Evolutionary conservation across 352 stramenopile species (phyloP), one percentile per base, ranked within the genome.

Genomic region (Aphanomyces cochlioides): DNA sequence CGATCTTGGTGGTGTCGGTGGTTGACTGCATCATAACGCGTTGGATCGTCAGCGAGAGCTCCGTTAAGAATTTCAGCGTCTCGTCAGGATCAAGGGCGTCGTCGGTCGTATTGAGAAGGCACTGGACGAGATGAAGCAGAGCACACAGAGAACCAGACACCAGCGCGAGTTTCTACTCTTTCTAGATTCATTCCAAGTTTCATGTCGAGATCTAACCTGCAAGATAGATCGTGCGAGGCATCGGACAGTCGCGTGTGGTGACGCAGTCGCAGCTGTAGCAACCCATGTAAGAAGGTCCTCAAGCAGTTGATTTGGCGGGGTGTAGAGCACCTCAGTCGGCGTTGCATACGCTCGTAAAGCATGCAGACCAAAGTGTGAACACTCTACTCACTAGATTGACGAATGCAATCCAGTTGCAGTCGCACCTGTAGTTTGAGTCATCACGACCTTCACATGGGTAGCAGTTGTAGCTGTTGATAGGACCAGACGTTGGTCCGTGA

Each of bases 111-210:
- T 92, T 61, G 17, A 93, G 64, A 6, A 95, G 69, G 3, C 74
- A 79, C 1, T 77, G 81, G n/a, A 83, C 81, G 6, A 96, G 50
- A 28, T 91, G 81, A 19, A 96, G 39, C 6, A 96, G 72, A 5
- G 84, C 84, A 63, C 87, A 95, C 8, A 96, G 74, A 4, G 88
- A 96, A 12, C 88, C 88, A 10, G 84, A 93, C 37, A 84, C 82
- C 6, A 96, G 78, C 19, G 80, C 75, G 34, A 96, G 39, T 21
- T 77, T 80, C 50, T 67, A 57, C 17, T 5, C n/a, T 5, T 7
- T 39, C 19, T 7, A 57, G 28, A 37, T 12, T 45, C 10, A 39
- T 45, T 19, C 15, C 7, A 39, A 61, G 28, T 5, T 13, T 12
- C 7, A n/a, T 12, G 7, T 19, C 19, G 43, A 10, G 54, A n/a